These are phyloP conservation scores for Crassisporium funariophilum DNA, from an alignment of 768 basidiomycete genomes.

Conservation along the genomic window DNA sequence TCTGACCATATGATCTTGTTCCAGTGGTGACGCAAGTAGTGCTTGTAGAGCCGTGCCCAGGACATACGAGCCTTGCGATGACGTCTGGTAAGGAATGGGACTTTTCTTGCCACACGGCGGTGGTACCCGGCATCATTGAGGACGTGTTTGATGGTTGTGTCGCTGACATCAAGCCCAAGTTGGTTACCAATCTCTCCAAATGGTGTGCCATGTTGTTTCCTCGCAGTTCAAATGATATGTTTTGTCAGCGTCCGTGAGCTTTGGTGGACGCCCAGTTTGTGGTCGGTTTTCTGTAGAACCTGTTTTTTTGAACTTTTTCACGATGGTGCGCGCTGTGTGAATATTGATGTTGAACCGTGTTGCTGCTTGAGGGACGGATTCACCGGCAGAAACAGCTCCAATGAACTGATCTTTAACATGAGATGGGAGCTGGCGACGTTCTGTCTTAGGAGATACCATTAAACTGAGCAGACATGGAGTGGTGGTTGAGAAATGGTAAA, in stretches of 20 bases:
- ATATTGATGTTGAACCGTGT: too few relatives aligned
- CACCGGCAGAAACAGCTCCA: too few relatives aligned
- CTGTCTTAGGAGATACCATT: too few relatives aligned
- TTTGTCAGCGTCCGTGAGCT: slow-evolving; percentile 13
- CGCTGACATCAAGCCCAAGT: slow-evolving; percentile 4
- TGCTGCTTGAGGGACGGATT: too few relatives aligned
- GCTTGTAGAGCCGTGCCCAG: slow-evolving; percentile 20
- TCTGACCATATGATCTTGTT: slow-evolving; percentile 27
- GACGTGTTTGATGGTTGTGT: slow-evolving; percentile 16
- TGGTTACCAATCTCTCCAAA: slow-evolving; percentile 24
- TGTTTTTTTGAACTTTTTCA: slow-evolving; percentile 17
- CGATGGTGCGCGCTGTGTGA: slow-evolving; percentile 18
- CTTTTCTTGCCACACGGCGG: slow-evolving; percentile 21
- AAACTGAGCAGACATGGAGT: too few relatives aligned
- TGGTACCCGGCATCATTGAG: slow-evolving; percentile 21
- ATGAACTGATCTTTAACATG: too few relatives aligned
- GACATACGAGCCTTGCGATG: slow-evolving; percentile 14
- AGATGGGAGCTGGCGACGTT: too few relatives aligned
- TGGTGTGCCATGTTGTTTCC: slow-evolving; percentile 18
- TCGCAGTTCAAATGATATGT: slow-evolving; percentile 13
- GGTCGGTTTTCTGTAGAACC: slow-evolving; percentile 24
- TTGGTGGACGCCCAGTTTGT: slow-evolving; percentile 21
- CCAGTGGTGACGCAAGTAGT: slow-evolving; percentile 17
- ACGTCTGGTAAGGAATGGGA: slow-evolving; percentile 22
- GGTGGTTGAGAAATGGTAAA: too few relatives aligned